Base-by-base conservation (phyloP, 306 rosid genomes). In the Cucumis hystrix region DNA sequence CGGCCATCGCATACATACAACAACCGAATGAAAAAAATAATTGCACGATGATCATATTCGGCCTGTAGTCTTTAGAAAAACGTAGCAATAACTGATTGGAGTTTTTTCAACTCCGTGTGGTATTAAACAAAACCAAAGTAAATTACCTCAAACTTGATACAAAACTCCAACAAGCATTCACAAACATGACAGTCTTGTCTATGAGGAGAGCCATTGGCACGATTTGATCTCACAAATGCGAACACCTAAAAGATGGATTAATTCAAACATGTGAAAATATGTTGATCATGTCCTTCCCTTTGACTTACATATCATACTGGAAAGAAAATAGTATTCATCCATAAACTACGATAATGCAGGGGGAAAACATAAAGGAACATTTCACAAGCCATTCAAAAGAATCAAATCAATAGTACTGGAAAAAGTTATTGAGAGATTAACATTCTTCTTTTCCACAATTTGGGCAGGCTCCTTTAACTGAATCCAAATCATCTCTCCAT, bases 171-270 rank as follows among this genome's bases (percentile, higher is more conserved):
- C 56, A 87, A 63, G 86, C 87, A 79, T 75, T 81, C 98, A 40
- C 98, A 96, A 20, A 96, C 97, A 80, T 92, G 98, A 78, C 99
- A 96, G 74, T 96, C 75, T 81, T 98, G 93, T 87, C 97, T 86
- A 79, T 92, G 99, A 13, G 96, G 93, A 21, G 90, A 76, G 85
- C 84, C 83, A 79, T 63, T 79, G 63, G 86, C 64, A 57, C 80
- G 76, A 77, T 91, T 88, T 25, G 90, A 80, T 77, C 77, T 86
- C 83, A 91, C 98, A 85, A 96, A 96, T 76, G 99, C 98, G 86
- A 96, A 92, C 71, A 96, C 98, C 97, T 96, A 83, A 73, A 86
- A 41, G 60, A 56, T 8, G 17, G 35, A 73, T 17, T 51, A 16
- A 40, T 58, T 40, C 39, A 2, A 57, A 35, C 18, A 33, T 0